A percentile compares a stretch with the other conserved stretches of the same genome.
These are phyloP conservation scores for Pugionium dolabratum DNA, from an alignment of 345 rosid genomes.

Conservation along the genomic window DNA sequence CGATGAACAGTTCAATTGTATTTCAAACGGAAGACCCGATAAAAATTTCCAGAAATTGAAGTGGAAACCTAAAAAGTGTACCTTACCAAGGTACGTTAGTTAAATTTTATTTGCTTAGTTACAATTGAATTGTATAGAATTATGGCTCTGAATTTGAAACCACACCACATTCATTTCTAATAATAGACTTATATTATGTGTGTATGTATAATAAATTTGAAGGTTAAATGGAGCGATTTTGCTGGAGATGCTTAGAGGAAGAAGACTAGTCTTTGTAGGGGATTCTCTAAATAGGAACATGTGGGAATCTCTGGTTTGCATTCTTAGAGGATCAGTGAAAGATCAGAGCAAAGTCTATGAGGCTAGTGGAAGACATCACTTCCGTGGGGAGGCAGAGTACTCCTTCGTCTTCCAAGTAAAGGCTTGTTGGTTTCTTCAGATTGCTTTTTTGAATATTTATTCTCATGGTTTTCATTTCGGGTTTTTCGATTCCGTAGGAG, in stretches of 20 bases:
- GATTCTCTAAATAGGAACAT: conserved; percentile 94
- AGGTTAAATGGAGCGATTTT: conserved; percentile 73
- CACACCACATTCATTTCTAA: neutral
- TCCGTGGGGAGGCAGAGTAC: conserved; percentile 81
- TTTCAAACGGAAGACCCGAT: conserved; percentile 83
- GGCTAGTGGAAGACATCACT: conserved; percentile 66
- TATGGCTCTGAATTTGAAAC: neutral
- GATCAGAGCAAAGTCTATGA: conserved; percentile 69
- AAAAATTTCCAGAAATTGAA: conserved; percentile 66
- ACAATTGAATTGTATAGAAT: neutral
- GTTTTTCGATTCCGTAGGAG: conserved; percentile 50
- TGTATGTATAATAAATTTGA: neutral
- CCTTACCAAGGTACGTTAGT: conserved; percentile 68
- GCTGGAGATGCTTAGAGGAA: conserved; percentile 81
- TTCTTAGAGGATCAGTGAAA: conserved; percentile 66
- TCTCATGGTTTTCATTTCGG: neutral
- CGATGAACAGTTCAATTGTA: conserved; percentile 88
- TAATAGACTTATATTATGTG: neutral
- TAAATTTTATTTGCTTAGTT: neutral
- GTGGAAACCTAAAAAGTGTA: conserved; percentile 92
- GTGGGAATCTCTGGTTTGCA: conserved; percentile 98
- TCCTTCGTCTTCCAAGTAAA: conserved; percentile 75
- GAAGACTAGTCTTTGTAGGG: conserved; percentile 88
- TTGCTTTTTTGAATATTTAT: neutral
- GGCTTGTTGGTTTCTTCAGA: neutral